phyloP scores from a whole-genome alignment of 345 rosid genomes.

The Citrus australasica region DNA sequence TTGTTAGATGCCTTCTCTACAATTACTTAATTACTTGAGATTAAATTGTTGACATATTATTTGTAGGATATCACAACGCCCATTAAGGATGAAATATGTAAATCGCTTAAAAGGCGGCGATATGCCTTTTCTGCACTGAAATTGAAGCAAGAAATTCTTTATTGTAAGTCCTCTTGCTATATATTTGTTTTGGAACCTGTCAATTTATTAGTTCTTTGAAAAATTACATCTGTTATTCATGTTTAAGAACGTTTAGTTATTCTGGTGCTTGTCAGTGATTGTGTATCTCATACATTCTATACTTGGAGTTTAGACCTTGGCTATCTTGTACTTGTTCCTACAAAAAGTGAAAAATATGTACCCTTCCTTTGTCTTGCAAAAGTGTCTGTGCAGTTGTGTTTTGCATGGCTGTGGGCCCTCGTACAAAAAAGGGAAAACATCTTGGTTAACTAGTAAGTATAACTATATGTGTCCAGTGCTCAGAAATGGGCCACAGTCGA shows the following conservation, averaged over 20 bases:
- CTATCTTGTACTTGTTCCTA: background rate
- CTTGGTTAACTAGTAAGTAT: background rate
- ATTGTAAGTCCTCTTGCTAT: constrained; percentile 53
- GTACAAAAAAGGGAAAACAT: background rate
- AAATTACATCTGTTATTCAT: background rate
- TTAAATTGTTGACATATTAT: constrained; percentile 7
- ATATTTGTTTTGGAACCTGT: background rate
- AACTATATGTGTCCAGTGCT: too few relatives aligned
- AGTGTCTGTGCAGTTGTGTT: background rate
- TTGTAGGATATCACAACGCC: constrained; percentile 85
- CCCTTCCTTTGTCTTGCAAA: too few relatives aligned
- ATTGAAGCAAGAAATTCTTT: constrained; percentile 87
- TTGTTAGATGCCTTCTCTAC: background rate
- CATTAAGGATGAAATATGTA: constrained; percentile 71
- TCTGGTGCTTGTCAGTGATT: background rate
- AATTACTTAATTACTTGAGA: background rate
- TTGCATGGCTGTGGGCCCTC: background rate
- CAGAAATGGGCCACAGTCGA: background rate
- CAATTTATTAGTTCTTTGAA: background rate
- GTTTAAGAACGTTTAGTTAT: background rate
- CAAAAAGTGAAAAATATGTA: too few relatives aligned
- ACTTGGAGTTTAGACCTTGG: background rate
- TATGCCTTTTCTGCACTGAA: constrained; percentile 80
- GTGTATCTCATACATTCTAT: background rate
- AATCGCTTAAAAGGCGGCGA: constrained; percentile 76